A percentile compares a stretch with the other conserved stretches of the same genome.
These are phyloP conservation scores for Yamadazyma dendronema DNA, from an alignment of 1,139 yeast genomes.

Conservation along the genomic window DNA sequence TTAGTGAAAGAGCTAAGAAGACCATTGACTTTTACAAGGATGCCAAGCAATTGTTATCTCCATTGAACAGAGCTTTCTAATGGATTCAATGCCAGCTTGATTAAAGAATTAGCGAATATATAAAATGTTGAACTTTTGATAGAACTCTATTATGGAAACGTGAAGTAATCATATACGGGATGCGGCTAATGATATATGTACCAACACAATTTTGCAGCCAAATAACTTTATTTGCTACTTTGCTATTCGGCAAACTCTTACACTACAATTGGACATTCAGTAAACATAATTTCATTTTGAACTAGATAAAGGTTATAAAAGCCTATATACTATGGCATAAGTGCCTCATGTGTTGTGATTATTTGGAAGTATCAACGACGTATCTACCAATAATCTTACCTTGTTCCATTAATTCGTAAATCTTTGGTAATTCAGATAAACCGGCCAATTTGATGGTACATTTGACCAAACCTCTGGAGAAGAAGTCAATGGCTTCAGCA, in stretches of 20 bases:
- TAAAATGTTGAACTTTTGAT: background rate
- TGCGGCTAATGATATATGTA: no score
- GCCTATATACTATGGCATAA: no score
- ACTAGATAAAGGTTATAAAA: no score
- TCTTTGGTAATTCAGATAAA: constrained; percentile 58
- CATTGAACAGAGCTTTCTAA: constrained; percentile 40
- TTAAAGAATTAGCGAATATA: background rate
- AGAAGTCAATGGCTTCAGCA: constrained; percentile 73
- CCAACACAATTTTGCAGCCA: no score
- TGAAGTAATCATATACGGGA: no score
- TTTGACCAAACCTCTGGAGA: constrained; percentile 63
- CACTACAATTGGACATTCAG: background rate
- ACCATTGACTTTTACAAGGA: constrained; percentile 86
- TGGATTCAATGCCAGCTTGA: no score
- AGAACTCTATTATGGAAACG: no score
- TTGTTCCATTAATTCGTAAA: constrained; percentile 66
- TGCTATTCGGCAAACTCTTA: no score
- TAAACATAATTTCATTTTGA: no score
- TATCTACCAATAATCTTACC: constrained; percentile 75
- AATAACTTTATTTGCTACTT: no score
- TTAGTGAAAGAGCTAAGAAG: constrained; percentile 82
- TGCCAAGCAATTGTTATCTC: constrained; percentile 58
- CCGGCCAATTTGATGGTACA: constrained; percentile 73
- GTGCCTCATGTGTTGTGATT: no score
- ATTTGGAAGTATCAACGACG: constrained; percentile 69